Conservation (phyloP, 768 basidiomycete species). For the Kwoniella botswanensis region DNA sequence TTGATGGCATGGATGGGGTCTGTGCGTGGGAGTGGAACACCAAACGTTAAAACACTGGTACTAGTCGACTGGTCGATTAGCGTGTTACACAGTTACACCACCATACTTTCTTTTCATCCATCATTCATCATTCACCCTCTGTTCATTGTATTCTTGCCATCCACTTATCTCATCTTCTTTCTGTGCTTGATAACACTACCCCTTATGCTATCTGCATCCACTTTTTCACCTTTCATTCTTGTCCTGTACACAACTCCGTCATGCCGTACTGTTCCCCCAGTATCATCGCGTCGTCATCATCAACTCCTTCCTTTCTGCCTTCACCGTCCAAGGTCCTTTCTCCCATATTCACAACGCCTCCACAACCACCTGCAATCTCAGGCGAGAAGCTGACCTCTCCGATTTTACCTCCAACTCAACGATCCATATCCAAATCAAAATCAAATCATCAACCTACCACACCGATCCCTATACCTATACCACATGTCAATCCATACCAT, state of each 20-base stretch:
- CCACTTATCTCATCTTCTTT: neutral
- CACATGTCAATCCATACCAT: neutral
- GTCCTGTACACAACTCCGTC: neutral
- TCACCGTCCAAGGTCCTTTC: conserved; percentile 26
- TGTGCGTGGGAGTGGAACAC: neutral
- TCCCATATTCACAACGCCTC: conserved; percentile 26
- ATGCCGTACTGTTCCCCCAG: conserved; percentile 24
- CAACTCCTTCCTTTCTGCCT: conserved; percentile 23
- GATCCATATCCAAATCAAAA: conserved; percentile 7
- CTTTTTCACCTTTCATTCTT: neutral
- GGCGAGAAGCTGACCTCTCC: conserved; percentile 37
- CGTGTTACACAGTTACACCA: too few species aligned
- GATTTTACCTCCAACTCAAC: conserved; percentile 12
- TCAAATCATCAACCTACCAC: conserved; percentile 5
- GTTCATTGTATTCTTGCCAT: neutral
- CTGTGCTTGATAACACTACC: neutral
- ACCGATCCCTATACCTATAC: conserved; percentile 13
- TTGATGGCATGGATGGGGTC: neutral
- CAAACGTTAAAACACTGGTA: neutral
- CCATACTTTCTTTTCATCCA: neutral
- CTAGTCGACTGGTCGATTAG: too few species aligned
- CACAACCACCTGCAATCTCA: conserved; percentile 3
- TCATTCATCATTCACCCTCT: conserved; percentile 1
- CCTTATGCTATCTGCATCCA: neutral
- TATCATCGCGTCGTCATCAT: conserved; percentile 9